A percentile compares a stretch with the other conserved stretches of the same genome.
These are phyloP conservation scores for Coemansia sp. DNA, from an alignment of 192 early-diverging fungal species.

Conservation along the genomic window DNA sequence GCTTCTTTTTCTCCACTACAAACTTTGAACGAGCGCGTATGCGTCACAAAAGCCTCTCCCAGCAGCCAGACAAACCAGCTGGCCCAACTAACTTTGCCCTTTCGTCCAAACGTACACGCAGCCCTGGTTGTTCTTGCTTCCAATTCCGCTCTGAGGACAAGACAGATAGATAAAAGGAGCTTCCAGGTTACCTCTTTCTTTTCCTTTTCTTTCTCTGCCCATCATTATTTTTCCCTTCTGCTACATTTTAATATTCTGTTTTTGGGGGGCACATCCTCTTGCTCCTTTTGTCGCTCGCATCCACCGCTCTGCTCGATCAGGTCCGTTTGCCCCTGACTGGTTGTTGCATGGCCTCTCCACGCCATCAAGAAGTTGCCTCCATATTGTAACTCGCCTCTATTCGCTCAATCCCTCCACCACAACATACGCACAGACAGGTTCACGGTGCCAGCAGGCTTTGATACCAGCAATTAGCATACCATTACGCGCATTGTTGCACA, in stretches of 20 bases:
- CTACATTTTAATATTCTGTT: conserved; percentile 7
- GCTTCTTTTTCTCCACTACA: neutral
- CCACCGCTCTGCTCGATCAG: conserved; percentile 1
- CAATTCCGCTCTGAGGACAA: neutral
- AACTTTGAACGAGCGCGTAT: neutral
- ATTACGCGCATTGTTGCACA: conserved; percentile 9
- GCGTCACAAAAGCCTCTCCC: neutral
- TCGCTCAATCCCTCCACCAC: neutral
- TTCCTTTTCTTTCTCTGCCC: neutral
- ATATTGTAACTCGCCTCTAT: neutral
- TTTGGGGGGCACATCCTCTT: neutral
- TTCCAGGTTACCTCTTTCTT: neutral
- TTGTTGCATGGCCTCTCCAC: conserved; percentile 1
- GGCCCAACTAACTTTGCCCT: neutral
- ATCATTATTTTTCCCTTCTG: conserved; percentile 1
- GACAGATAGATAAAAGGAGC: neutral
- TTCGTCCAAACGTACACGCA: neutral
- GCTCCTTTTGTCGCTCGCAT: neutral
- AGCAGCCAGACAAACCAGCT: neutral
- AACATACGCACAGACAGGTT: no score
- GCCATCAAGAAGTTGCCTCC: neutral
- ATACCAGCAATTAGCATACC: neutral
- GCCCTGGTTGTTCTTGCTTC: neutral
- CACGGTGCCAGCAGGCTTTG: neutral
- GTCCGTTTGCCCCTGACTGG: conserved; percentile 17